Evolutionary conservation across 352 stramenopile genomes (phyloP).

Genomic region (Pythium biforme): DNA sequence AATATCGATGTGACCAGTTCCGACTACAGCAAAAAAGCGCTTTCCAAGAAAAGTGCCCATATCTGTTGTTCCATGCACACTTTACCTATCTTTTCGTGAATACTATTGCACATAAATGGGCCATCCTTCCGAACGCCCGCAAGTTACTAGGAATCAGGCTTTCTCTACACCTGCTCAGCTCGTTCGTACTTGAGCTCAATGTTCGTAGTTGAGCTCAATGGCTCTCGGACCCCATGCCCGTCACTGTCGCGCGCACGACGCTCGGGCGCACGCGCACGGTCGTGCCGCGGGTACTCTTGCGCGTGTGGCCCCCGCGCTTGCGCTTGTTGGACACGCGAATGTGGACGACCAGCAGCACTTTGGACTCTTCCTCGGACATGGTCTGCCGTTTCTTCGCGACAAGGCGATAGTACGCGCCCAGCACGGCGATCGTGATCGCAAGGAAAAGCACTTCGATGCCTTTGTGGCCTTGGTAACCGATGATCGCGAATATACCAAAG

Average conservation of each 20-base stretch:
- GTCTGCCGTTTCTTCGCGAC: conserved; percentile 20
- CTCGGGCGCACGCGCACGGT: neutral
- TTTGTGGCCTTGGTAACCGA: conserved; percentile 24
- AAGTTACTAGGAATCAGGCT: no score
- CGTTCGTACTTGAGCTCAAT: no score
- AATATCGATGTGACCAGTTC: neutral
- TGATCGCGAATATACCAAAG: conserved; percentile 18
- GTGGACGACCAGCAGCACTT: conserved; percentile 22
- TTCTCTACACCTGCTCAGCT: no score
- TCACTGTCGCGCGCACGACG: neutral
- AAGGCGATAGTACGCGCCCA: conserved; percentile 18
- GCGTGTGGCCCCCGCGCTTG: conserved; percentile 1
- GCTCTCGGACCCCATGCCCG: neutral
- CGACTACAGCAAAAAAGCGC: no score
- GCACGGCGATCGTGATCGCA: conserved; percentile 1
- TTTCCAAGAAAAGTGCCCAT: neutral
- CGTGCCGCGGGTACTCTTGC: neutral
- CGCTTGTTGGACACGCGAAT: conserved; percentile 18
- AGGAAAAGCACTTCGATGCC: conserved; percentile 14
- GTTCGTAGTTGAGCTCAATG: neutral
- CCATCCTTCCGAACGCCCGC: no score
- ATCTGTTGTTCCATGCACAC: no score
- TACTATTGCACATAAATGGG: conserved; percentile 7
- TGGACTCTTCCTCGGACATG: conserved; percentile 27
- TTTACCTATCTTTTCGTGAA: neutral